Evolutionary conservation across 73 alveolate genomes (phyloP).

Genomic region (Halteria grandinella): DNA sequence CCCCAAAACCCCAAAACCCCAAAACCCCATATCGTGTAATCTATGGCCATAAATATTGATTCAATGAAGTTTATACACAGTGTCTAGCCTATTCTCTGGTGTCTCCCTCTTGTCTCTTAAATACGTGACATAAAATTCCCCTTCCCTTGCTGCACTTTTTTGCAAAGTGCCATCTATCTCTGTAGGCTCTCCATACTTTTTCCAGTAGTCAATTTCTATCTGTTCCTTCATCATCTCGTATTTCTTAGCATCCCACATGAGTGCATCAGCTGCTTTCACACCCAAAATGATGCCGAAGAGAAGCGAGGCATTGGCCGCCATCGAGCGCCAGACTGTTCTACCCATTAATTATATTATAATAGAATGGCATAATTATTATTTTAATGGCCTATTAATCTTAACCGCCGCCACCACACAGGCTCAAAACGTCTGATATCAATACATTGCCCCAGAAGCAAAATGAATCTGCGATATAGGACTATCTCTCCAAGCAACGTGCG

Average conservation of each 20-base stretch:
- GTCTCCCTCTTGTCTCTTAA: constrained; percentile 37
- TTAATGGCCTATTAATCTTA: not conserved
- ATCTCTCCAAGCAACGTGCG: too few relatives aligned
- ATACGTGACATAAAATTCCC: constrained; percentile 65
- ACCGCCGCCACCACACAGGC: not conserved
- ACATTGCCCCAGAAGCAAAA: not conserved
- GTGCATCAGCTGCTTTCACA: constrained; percentile 55
- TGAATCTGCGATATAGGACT: too few relatives aligned
- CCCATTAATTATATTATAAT: constrained; percentile 60
- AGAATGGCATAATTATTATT: not conserved
- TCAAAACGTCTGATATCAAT: not conserved
- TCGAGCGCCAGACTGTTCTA: constrained; percentile 63
- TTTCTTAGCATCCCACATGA: constrained; percentile 58
- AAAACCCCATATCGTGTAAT: too few relatives aligned
- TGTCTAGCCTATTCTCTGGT: constrained; percentile 39
- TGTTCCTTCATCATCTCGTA: constrained; percentile 73
- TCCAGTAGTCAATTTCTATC: constrained; percentile 73
- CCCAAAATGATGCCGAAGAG: constrained; percentile 59
- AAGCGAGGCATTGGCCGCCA: constrained; percentile 63
- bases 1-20: not conserved
- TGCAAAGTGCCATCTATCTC: constrained; percentile 43
- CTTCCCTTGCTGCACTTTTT: constrained; percentile 49
- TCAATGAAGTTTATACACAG: constrained; percentile 61
- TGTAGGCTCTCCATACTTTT: constrained; percentile 70
- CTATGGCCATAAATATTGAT: not conserved